Conservation (phyloP, 1,139 yeast species). For the Cylindricascospora bacillispora region DNA sequence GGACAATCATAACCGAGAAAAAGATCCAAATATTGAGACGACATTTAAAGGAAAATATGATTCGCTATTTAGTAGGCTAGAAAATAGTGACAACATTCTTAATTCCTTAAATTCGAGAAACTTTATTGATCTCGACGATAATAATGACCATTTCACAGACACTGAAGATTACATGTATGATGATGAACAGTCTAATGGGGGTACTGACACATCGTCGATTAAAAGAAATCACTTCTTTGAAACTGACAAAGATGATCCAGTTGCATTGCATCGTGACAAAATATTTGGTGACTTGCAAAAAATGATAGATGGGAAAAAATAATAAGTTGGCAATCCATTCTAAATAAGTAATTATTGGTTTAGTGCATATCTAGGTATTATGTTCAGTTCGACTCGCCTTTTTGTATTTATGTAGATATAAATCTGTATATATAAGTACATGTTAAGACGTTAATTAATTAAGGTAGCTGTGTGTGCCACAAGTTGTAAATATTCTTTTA, state of each 20-base stretch:
- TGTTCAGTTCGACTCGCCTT: not conserved
- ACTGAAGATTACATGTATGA: conserved; percentile 12
- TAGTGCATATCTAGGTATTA: no score
- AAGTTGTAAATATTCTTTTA: conserved; percentile 46
- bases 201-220: conserved; percentile 17
- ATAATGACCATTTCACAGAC: no score
- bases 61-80: conserved; percentile 25
- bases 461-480: conserved; percentile 49
- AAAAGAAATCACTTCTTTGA: conserved; percentile 40
- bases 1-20: conserved; percentile 2
- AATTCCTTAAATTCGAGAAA: conserved; percentile 14
- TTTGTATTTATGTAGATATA: not conserved
- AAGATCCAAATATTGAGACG: not conserved
- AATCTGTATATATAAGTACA: not conserved
- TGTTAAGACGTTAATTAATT: no score
- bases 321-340: no score
- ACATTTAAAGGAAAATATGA: conserved; percentile 6
- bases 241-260: conserved; percentile 42
- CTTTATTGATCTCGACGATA: conserved; percentile 18
- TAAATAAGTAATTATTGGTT: no score
- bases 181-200: conserved; percentile 22
- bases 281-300: conserved; percentile 45
- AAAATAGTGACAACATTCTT: conserved; percentile 21
- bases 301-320: conserved; percentile 34
- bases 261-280: conserved; percentile 50